Base-by-base conservation (phyloP, 2,329 filamentous ascomycete species). In the Colletotrichum chlorophyti region DNA sequence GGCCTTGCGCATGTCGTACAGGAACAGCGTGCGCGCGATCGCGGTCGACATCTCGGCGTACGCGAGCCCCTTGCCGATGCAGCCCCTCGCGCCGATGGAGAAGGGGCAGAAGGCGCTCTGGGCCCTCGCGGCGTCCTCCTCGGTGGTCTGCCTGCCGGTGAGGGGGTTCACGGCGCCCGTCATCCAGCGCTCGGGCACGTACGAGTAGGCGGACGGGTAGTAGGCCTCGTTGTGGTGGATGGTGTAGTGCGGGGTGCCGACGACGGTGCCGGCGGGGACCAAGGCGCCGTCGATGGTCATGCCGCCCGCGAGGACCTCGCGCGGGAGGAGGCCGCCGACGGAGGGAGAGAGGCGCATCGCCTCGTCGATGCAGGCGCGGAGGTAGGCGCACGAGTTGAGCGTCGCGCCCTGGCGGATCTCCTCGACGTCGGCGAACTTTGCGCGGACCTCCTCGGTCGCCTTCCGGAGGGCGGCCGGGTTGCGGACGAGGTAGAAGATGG, bases 101-200 rank as follows among this genome's bases (percentile, higher is more conserved):
- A 92, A 92, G 2, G 91, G 89, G 62, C 88, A 91, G 73, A 91
- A 94, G 0, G 90, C 90, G 29, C 79, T 81, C 47, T 88, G 83
- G 2, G 89, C 88, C 5, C 76, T 67, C 3, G 78, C 75, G 2
- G 84, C 74, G 49, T 84, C 82, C 2, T 79, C 77, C 55, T 82
- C 79, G 5, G 74, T 80, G 1, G 79, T 78, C 26, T 69, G 64
- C 53, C 70, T 71, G 34, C 74, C 70, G 26, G 62, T 70, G 24
- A 69, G 59, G 7, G 65, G 70, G 68, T 70, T 79, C 69, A 64
- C 66, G 38, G 74, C 76, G 5, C 81, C 83, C 2, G 73, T 72
- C 14, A 89, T 74, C 88, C 88, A 91, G 21, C 88, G 82, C 75
- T 90, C 87, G 0, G 88, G 88, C 2, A 79, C 68, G 67, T 83